A percentile compares a stretch with the other conserved stretches of the same genome.
Evolutionary conservation across 129 eudicot genomes (phyloP).

Genomic region (Centaurea solstitialis): DNA sequence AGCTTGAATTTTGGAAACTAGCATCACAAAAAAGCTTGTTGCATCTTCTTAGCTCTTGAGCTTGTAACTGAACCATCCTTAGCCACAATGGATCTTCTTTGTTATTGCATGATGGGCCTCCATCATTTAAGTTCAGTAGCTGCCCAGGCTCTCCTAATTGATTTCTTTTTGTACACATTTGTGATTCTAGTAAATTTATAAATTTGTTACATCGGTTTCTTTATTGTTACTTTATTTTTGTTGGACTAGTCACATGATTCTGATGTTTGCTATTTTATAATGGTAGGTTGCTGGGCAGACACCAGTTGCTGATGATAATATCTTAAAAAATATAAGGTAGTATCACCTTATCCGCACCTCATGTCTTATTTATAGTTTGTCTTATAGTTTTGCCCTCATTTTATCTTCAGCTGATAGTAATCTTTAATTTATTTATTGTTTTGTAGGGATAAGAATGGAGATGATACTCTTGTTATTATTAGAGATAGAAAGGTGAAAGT

Average conservation of each 20-base stretch:
- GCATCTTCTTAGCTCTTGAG: background rate
- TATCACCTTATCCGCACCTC: background rate
- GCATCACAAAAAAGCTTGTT: background rate
- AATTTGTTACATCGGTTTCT: background rate
- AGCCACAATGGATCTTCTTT: background rate
- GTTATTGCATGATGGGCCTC: background rate
- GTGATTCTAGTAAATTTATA: background rate
- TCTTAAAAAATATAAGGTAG: constrained; percentile 45
- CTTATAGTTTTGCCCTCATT: constrained; percentile 3
- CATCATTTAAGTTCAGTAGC: background rate
- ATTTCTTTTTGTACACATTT: background rate
- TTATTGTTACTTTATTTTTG: constrained; percentile 2
- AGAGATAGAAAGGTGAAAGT: constrained; percentile 62
- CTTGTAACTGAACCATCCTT: background rate
- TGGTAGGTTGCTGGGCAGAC: constrained; percentile 42
- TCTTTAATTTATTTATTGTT: constrained; percentile 17
- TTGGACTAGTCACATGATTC: constrained; percentile 4
- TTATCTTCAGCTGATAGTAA: background rate
- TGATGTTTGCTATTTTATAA: constrained; percentile 9
- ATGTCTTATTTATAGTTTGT: constrained; percentile 13
- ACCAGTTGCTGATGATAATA: constrained; percentile 38
- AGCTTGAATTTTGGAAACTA: background rate
- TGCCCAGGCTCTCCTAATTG: background rate
- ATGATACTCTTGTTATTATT: constrained; percentile 37
- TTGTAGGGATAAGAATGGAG: constrained; percentile 54